phyloP scores from a whole-genome alignment of 108 stramenopile species.

The Cyclotella atomus region DNA sequence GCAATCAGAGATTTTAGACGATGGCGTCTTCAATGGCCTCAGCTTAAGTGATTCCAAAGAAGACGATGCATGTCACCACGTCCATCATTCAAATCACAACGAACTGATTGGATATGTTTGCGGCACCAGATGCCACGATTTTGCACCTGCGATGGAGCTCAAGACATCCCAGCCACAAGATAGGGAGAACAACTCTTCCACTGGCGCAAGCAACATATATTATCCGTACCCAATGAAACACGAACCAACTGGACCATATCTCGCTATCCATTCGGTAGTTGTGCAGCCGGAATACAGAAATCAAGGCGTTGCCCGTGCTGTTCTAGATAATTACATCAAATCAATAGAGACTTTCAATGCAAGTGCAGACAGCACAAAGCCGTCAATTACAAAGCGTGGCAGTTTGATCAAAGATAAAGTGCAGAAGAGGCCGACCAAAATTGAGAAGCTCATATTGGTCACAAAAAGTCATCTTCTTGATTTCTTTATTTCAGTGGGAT shows the following conservation, averaged over 20 bases:
- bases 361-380: slow-evolving; percentile 1
- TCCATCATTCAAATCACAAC: slow-evolving; percentile 25
- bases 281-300: slow-evolving; percentile 67
- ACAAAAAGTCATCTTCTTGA: slow-evolving; percentile 73
- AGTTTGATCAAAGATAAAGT: slow-evolving; percentile 69
- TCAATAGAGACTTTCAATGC: slow-evolving; percentile 41
- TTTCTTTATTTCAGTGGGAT: slow-evolving; percentile 85
- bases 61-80: slow-evolving; percentile 28
- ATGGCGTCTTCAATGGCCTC: background rate
- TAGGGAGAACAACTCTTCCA: background rate
- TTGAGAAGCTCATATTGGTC: slow-evolving; percentile 68
- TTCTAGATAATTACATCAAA: slow-evolving; percentile 71
- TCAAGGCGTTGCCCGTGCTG: slow-evolving; percentile 57
- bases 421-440: slow-evolving; percentile 42
- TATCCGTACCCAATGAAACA: slow-evolving; percentile 54
- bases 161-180: background rate
- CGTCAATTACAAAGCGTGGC: slow-evolving; percentile 22
- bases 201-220: too few species aligned
- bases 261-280: slow-evolving; percentile 91
- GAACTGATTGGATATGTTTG: slow-evolving; percentile 39
- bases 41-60: slow-evolving; percentile 37
- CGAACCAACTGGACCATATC: slow-evolving; percentile 67
- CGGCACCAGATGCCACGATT: slow-evolving; percentile 37
- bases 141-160: slow-evolving; percentile 8
- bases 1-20: slow-evolving; percentile 10